Conservation (phyloP, 2,329 filamentous ascomycete genomes). For the Penicillium sp. region DNA sequence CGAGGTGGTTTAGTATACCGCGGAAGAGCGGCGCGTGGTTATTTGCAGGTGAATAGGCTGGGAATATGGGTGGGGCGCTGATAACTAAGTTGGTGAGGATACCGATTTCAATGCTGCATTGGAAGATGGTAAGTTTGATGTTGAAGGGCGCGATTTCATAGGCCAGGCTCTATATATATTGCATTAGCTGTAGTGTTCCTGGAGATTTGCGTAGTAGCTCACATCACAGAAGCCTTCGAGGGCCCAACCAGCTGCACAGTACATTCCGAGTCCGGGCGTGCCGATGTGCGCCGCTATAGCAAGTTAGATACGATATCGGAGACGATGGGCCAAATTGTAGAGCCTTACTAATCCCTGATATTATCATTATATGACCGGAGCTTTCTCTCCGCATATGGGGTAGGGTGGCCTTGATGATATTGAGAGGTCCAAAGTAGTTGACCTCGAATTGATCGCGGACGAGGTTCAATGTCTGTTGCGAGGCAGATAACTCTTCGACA, state of each 20-base stretch:
- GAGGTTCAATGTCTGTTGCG: slow-evolving; percentile 65
- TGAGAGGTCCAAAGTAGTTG: slow-evolving; percentile 92
- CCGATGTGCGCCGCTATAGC: slow-evolving; percentile 71
- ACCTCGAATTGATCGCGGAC: slow-evolving; percentile 89
- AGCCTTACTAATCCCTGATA: slow-evolving; percentile 69
- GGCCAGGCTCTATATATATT: slow-evolving; percentile 58
- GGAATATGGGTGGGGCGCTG: slow-evolving; percentile 69
- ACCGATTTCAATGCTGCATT: slow-evolving; percentile 89
- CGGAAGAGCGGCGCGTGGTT: slow-evolving; percentile 76
- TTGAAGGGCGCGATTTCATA: slow-evolving; percentile 98
- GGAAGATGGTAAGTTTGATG: slow-evolving; percentile 90
- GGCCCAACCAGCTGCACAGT: slow-evolving; percentile 89
- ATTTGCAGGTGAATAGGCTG: slow-evolving; percentile 61
- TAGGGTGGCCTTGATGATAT: slow-evolving; percentile 84
- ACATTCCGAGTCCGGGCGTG: slow-evolving; percentile 83
- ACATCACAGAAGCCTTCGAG: slow-evolving; percentile 93
- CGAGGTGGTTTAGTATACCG: slow-evolving; percentile 72
- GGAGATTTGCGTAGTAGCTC: slow-evolving; percentile 9
- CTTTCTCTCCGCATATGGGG: slow-evolving; percentile 73
- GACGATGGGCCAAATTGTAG: too few relatives aligned
- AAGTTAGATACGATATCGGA: slow-evolving; percentile 14
- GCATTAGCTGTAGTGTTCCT: slow-evolving; percentile 3
- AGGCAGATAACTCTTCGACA: slow-evolving; percentile 80
- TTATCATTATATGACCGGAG: slow-evolving; percentile 81
- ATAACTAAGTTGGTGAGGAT: slow-evolving; percentile 81